Percentiles rank a stretch among this genome's conserved stretches.
These are phyloP conservation scores for Arachnopeziza araneosa DNA, from an alignment of 2,329 filamentous ascomycete species.

Conservation along the genomic window DNA sequence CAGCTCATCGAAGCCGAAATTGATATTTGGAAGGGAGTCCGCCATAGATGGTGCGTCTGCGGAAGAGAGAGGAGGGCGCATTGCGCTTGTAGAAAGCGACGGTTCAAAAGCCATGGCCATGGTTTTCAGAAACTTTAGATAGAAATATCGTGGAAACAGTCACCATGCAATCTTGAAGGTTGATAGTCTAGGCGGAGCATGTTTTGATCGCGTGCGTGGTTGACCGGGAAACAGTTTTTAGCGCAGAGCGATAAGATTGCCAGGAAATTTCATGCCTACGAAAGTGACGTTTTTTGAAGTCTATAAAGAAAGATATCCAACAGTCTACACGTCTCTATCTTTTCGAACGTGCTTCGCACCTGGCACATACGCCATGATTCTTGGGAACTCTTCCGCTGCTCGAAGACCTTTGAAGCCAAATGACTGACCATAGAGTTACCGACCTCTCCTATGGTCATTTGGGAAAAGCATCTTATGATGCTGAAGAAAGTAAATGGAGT, in stretches of 20 bases:
- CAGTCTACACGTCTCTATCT: background rate
- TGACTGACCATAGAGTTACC: slow-evolving; percentile 43
- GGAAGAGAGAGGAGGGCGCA: slow-evolving; percentile 42
- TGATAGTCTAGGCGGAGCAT: slow-evolving; percentile 2
- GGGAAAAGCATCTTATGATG: slow-evolving; percentile 42
- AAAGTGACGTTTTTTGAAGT: background rate
- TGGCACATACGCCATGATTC: slow-evolving; percentile 21
- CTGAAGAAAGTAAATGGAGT: slow-evolving; percentile 26
- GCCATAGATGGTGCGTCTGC: slow-evolving; percentile 61
- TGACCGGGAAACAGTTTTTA: background rate
- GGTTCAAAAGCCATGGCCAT: slow-evolving; percentile 61
- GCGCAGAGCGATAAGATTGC: background rate
- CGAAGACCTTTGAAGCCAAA: slow-evolving; percentile 35
- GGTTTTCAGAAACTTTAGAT: background rate
- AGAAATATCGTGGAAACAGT: background rate
- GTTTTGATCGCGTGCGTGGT: background rate
- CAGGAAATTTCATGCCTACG: background rate
- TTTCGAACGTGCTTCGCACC: background rate
- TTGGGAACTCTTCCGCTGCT: slow-evolving; percentile 9
- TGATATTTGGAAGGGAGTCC: slow-evolving; percentile 77
- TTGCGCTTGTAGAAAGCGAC: slow-evolving; percentile 58
- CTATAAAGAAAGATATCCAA: background rate
- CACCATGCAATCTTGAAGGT: background rate
- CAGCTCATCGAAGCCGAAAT: slow-evolving; percentile 94
- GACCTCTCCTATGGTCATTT: slow-evolving; percentile 49